Conservation (phyloP, 2,329 filamentous ascomycete species). For the Neofusicoccum kwambonambiense region DNA sequence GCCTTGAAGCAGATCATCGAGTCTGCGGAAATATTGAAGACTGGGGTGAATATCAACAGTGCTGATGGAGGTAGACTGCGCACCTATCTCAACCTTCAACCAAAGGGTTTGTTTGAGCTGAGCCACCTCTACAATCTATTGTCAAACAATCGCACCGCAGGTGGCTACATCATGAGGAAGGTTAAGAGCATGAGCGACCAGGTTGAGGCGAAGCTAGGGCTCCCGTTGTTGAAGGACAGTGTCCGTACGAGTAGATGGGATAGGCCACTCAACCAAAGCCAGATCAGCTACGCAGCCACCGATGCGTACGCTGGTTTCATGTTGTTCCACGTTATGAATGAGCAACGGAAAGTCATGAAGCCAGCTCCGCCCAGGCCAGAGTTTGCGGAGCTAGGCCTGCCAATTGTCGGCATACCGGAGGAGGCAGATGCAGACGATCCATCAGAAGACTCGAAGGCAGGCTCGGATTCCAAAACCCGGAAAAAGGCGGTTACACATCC, state of each 20-base stretch:
- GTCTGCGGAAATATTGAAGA: constrained; percentile 66
- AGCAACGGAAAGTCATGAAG: constrained; percentile 61
- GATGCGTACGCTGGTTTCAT: constrained; percentile 84
- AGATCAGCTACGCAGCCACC: constrained; percentile 73
- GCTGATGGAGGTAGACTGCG: constrained; percentile 65
- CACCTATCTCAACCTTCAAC: constrained; percentile 63
- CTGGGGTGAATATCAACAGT: constrained; percentile 68
- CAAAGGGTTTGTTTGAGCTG: constrained; percentile 72
- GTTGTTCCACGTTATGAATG: constrained; percentile 70
- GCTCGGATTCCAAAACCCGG: not conserved
- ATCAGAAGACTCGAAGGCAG: not conserved
- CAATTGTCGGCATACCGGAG: not conserved
- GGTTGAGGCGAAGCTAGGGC: constrained; percentile 66
- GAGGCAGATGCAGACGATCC: constrained; percentile 16
- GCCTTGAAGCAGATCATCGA: constrained; percentile 72
- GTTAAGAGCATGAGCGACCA: constrained; percentile 67
- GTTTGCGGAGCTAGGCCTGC: constrained; percentile 64
- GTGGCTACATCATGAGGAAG: constrained; percentile 59
- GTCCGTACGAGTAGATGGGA: constrained; percentile 79
- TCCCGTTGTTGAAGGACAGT: constrained; percentile 74
- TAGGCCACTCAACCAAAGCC: constrained; percentile 57
- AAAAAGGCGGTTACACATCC: not conserved
- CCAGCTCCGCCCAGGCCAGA: constrained; percentile 71
- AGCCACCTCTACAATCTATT: constrained; percentile 80
- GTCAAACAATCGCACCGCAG: constrained; percentile 43